These are phyloP conservation scores for Myriosclerotinia duriaeana DNA, from an alignment of 2,329 filamentous ascomycete genomes.

Conservation along the genomic window DNA sequence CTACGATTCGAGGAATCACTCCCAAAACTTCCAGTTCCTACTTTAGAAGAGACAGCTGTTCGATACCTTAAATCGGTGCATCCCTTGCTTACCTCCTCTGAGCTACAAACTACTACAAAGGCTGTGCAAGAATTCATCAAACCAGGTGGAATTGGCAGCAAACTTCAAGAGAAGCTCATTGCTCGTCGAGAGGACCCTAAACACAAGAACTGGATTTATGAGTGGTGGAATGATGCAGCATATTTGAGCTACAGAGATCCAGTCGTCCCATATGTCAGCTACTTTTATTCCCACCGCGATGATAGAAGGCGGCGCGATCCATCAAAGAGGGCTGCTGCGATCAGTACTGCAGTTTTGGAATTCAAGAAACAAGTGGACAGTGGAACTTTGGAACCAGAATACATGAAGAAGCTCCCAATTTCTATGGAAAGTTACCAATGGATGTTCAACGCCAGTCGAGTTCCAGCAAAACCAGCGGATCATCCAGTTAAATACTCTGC, in stretches of 20 bases:
- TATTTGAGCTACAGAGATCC: conserved; percentile 94
- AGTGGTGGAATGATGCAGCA: conserved; percentile 97
- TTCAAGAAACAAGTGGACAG: conserved; percentile 92
- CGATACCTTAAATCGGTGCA: conserved; percentile 80
- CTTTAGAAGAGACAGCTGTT: conserved; percentile 76
- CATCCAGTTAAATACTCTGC: conserved; percentile 77
- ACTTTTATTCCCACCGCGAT: conserved; percentile 98
- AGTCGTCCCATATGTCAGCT: conserved; percentile 95
- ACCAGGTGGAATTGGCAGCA: conserved; percentile 78
- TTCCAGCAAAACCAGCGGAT: conserved; percentile 79
- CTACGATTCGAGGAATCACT: conserved; percentile 85
- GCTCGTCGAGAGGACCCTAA: conserved; percentile 77
- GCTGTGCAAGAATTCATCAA: conserved; percentile 86
- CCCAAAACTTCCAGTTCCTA: conserved; percentile 74
- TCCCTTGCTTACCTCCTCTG: conserved; percentile 66
- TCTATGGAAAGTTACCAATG: conserved; percentile 98
- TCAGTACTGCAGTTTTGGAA: conserved; percentile 80
- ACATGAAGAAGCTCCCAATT: conserved; percentile 96
- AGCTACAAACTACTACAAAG: conserved; percentile 72
- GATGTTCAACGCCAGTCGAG: conserved; percentile 96
- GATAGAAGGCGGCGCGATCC: conserved; percentile 85
- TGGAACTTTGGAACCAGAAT: conserved; percentile 87
- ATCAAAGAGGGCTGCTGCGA: conserved; percentile 86
- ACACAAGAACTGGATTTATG: conserved; percentile 88
- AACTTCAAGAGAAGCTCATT: conserved; percentile 83